Percentiles rank a stretch among this genome's conserved stretches.
These are phyloP conservation scores for Nematocida displodere DNA, from an alignment of 371 early-diverging fungal species.

Conservation along the genomic window DNA sequence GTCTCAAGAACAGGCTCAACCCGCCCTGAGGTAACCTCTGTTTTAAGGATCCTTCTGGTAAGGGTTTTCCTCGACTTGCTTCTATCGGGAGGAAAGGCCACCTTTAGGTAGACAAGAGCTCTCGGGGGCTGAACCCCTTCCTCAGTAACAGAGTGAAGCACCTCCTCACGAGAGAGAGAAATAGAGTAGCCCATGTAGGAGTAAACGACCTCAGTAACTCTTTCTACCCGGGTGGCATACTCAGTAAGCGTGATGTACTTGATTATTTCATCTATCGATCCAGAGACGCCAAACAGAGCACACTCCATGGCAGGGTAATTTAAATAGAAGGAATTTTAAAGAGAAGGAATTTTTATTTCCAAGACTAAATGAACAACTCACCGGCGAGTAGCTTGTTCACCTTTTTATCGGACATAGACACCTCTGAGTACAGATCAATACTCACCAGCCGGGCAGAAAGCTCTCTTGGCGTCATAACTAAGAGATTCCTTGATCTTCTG, in stretches of 20 bases:
- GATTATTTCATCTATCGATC: neutral
- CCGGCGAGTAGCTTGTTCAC: constrained; percentile 47
- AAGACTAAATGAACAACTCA: constrained; percentile 30
- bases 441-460: constrained; percentile 63
- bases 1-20: neutral
- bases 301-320: constrained; percentile 28
- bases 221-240: neutral
- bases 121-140: neutral
- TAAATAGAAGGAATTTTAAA: too few species aligned
- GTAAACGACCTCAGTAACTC: constrained; percentile 16
- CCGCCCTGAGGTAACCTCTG: neutral
- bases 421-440: constrained; percentile 22
- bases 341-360: constrained; percentile 18
- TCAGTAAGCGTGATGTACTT: constrained; percentile 1
- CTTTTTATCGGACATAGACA: constrained; percentile 47
- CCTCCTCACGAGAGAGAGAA: neutral
- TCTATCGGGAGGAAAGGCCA: constrained; percentile 39
- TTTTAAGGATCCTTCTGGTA: neutral
- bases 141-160: neutral
- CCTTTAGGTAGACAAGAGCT: neutral
- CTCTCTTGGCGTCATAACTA: constrained; percentile 72
- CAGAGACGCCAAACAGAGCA: constrained; percentile 13
- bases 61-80: constrained; percentile 28
- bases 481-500: constrained; percentile 70
- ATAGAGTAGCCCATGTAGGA: neutral